Base-by-base conservation (phyloP, 164 flowering plant species). In the Dillenia suffruticosa region DNA sequence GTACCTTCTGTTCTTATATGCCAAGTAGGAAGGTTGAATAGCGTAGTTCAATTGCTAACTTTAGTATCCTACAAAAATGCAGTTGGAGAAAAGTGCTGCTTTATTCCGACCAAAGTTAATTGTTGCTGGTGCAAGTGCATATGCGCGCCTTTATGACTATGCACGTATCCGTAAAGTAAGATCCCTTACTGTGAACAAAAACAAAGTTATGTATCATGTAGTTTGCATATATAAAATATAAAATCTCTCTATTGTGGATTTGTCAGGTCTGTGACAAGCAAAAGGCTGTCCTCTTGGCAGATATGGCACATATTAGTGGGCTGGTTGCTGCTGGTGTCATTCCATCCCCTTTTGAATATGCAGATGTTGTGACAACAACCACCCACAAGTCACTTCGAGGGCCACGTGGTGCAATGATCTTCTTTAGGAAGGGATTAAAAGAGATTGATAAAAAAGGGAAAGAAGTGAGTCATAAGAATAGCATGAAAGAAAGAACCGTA, bases 301-400 rank as follows among this genome's bases (percentile, higher is more conserved):
- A 95, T 70, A 95, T 95, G 99, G 98, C 99, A 49, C 99, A 95
- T 68, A 95, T 95, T 49, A 95, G 99, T 77, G 99, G 99, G 56
- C 68, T 92, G 76, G 99, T 95, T 68, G 97, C 99, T 46, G 99
- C 95, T 59, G 98, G 85, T 63, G 98, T 95, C 55, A 88, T 95
- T 62, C 98, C 97, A 51, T 95, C 99, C 44, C 99, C 99, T 19
- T 95, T 95, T 76, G 99, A 92, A 0, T 92, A 85, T 81, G 97
- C 99, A 12, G 99, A 95, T 78, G 77, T 95, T 4, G 99, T 95
- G 60, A 95, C 99, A 52, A 92, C 99, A 49, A 95, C 99, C 13
- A 92, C 99, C 50, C 98, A 95, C 85, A 95, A 95, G 76, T 95
- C 98, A 61, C 96, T 95, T 65, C 97, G 99, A 73, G 99, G 99